A percentile compares a stretch with the other conserved stretches of the same genome.
Conservation (phyloP, 2,329 filamentous ascomycete genomes). For the Berkeleyomyces rouxiae region DNA sequence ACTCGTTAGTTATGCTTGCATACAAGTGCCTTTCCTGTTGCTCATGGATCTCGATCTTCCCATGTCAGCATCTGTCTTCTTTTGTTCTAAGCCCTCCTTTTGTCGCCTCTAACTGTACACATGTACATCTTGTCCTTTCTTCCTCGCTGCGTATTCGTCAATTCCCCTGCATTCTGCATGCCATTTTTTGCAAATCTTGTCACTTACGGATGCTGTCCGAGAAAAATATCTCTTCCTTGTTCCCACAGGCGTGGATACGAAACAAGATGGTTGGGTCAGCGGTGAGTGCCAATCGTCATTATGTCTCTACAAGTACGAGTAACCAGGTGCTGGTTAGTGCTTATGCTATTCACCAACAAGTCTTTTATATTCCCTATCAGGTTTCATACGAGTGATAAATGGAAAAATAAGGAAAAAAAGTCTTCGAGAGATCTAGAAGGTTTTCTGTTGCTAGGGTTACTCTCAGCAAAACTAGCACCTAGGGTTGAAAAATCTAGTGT, state of each 20-base stretch:
- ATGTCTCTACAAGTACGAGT: too few relatives aligned
- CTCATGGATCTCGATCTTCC: not conserved
- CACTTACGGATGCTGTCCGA: not conserved
- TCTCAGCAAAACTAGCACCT: not conserved
- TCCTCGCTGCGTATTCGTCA: not conserved
- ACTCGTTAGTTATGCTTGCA: too few relatives aligned
- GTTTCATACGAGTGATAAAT: too few relatives aligned
- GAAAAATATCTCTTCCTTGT: not conserved
- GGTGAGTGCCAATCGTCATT: too few relatives aligned
- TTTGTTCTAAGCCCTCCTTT: not conserved
- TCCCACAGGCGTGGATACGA: not conserved
- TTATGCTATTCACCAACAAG: too few relatives aligned
- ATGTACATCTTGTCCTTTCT: not conserved
- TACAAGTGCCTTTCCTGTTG: too few relatives aligned
- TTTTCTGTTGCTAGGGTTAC: not conserved
- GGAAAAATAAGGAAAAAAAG: too few relatives aligned
- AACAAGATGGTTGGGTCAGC: not conserved
- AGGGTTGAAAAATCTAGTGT: not conserved
- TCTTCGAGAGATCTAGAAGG: too few relatives aligned
- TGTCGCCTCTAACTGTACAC: not conserved
- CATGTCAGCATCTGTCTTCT: not conserved
- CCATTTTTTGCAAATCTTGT: not conserved
- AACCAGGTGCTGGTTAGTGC: not conserved
- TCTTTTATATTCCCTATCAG: too few relatives aligned
- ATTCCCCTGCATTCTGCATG: constrained; percentile 1